A percentile compares a stretch with the other conserved stretches of the same genome.
phyloP scores from a whole-genome alignment of 108 stramenopile genomes.

The Conticribra weissflogii region DNA sequence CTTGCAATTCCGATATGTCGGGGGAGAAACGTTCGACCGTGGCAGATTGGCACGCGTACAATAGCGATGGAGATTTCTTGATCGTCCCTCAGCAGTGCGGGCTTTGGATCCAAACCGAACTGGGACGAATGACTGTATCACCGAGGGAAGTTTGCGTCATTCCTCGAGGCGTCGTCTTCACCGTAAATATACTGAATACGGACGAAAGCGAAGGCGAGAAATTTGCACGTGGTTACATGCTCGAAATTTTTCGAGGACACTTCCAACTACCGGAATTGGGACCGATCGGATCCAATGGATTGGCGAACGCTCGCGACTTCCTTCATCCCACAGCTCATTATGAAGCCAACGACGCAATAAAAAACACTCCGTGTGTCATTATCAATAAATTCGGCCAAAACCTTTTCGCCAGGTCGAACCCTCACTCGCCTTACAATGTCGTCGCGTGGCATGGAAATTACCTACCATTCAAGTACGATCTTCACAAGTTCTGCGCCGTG shows the following conservation, averaged over 20 bases:
- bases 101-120: constrained; percentile 80
- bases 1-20: constrained; percentile 70
- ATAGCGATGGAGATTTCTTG: constrained; percentile 93
- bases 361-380: constrained; percentile 41
- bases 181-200: constrained; percentile 53
- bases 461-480: constrained; percentile 90
- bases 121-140: constrained; percentile 69
- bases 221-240: constrained; percentile 84
- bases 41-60: constrained; percentile 59
- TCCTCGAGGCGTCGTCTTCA: constrained; percentile 87
- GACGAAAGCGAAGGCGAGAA: constrained; percentile 16
- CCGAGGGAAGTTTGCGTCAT: constrained; percentile 88
- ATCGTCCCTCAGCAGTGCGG: constrained; percentile 85
- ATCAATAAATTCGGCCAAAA: constrained; percentile 76
- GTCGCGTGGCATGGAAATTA: constrained; percentile 97
- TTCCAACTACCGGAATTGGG: constrained; percentile 92
- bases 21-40: neutral
- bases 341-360: constrained; percentile 30
- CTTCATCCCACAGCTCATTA: constrained; percentile 79
- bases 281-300: constrained; percentile 93
- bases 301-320: constrained; percentile 95
- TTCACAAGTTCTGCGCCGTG: constrained; percentile 82
- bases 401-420: constrained; percentile 58
- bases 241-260: constrained; percentile 89
- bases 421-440: constrained; percentile 90